Base-by-base conservation (phyloP, 2,329 filamentous ascomycete species). In the Botryosphaeria dothidea region DNA sequence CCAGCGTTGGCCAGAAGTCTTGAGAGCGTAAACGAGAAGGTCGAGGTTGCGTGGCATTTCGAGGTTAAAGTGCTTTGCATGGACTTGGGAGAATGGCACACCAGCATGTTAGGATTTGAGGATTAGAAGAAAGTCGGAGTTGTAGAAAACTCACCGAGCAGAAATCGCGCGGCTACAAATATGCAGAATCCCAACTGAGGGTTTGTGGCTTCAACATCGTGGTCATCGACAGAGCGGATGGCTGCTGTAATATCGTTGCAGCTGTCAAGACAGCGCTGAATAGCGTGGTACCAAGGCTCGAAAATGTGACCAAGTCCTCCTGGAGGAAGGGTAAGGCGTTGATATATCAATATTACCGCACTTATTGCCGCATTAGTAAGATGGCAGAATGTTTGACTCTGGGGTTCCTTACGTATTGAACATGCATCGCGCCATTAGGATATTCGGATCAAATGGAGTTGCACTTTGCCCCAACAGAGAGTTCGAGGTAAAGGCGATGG, bases 201-300 rank as follows among this genome's bases (percentile, higher is more conserved):
- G 29, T 69, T 69, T 25, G 71, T 70, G 13, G 66, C 70, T 36
- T 71, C 57, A 6, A 74, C 64, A 36, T 72, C 61, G 13, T 54
- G 61, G 34, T 73, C 71, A 11, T 66, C 52, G 52, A 73, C 67
- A 7, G 65, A 56, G 21, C 69, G 67, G 29, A 74, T 63, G 5
- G 67, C 65, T 62, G 66, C 70, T 4, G 71, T 70, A 45, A 72
- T 72, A 52, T 68, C 68, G 48, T 73, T 68, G 64, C 70, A 71
- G 15, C 71, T 71, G 41, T 74, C 69, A 1, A 73, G 51, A 61
- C 71, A 74, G 4, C 72, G 69, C 29, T 70, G 71, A n/a, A 71
- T 70, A 17, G 72, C 71, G 51, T 71, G 70, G 52, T 69, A 68
- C 71, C 72, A 74, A 8, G 69, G 70, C 9, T 72, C 70, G 51